Conservation (phyloP, 1,139 yeast species). For the Candida smagusa region DNA sequence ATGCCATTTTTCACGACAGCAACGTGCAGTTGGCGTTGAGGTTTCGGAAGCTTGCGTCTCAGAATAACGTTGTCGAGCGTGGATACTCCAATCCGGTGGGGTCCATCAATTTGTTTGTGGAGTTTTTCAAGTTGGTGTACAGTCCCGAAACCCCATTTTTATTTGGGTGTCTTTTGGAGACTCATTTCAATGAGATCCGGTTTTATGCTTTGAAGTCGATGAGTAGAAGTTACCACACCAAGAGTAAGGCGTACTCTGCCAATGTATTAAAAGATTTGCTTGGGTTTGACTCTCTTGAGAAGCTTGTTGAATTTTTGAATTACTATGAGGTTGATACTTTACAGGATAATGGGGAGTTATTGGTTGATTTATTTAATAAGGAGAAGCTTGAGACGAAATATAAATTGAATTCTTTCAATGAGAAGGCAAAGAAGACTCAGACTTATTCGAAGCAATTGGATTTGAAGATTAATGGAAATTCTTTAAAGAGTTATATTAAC, state of each 20-base stretch:
- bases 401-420: conserved; percentile 39
- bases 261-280: conserved; percentile 46
- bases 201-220: conserved; percentile 71
- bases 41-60: conserved; percentile 63
- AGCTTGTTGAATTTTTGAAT: conserved; percentile 53
- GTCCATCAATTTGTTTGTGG: conserved; percentile 56
- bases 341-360: conserved; percentile 29
- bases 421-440: conserved; percentile 53
- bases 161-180: conserved; percentile 73
- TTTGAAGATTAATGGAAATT: conserved; percentile 35
- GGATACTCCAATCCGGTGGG: conserved; percentile 58
- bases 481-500: conserved; percentile 33
- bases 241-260: conserved; percentile 62
- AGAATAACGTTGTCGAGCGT: conserved; percentile 60
- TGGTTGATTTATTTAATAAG: conserved; percentile 57
- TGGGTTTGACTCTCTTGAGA: conserved; percentile 62
- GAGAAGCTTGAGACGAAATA: conserved; percentile 43
- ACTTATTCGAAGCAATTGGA: conserved; percentile 56
- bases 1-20: conserved; percentile 47
- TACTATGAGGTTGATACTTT: conserved; percentile 60
- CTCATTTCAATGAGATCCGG: conserved; percentile 76
- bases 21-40: conserved; percentile 70
- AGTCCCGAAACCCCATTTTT: conserved; percentile 59
- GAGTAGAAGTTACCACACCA: conserved; percentile 65
- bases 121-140: conserved; percentile 59